Conservation (phyloP, 192 early-diverging fungal genomes). For the Coemansia sp. region DNA sequence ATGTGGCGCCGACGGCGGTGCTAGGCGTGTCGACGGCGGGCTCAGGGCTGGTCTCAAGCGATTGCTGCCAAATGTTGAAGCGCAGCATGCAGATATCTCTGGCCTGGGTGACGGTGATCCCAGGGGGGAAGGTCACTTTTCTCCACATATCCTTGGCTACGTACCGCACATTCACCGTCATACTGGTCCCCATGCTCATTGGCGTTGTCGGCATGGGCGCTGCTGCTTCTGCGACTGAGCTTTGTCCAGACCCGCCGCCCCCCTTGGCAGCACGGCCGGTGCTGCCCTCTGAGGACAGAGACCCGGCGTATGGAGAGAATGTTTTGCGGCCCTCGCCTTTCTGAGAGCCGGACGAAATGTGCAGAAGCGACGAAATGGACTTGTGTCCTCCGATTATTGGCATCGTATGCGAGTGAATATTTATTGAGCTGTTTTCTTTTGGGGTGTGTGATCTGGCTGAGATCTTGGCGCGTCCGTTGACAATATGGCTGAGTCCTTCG, state of each 20-base stretch:
- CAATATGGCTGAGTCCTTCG: conserved; percentile 39
- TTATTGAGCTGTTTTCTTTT: conserved; percentile 12
- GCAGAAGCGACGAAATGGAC: conserved; percentile 44
- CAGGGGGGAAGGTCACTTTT: conserved; percentile 52
- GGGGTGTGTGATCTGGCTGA: conserved; percentile 15
- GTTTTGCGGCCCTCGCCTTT: conserved; percentile 40
- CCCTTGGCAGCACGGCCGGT: conserved; percentile 1
- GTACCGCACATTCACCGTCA: conserved; percentile 52
- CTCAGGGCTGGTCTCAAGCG: conserved; percentile 12
- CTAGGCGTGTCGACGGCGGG: not conserved
- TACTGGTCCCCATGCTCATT: conserved; percentile 40
- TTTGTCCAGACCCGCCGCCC: conserved; percentile 4
- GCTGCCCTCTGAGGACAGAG: conserved; percentile 14
- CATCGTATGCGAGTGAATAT: conserved; percentile 22
- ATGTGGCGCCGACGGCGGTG: not conserved
- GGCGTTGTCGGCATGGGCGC: conserved; percentile 13
- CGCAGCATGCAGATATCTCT: conserved; percentile 57
- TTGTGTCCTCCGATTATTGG: conserved; percentile 52
- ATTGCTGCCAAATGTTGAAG: conserved; percentile 58
- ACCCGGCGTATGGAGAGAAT: conserved; percentile 48
- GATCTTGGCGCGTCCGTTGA: conserved; percentile 19
- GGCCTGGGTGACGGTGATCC: conserved; percentile 56
- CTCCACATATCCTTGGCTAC: conserved; percentile 57
- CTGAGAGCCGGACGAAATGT: conserved; percentile 23
- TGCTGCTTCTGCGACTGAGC: not conserved